Conservation (phyloP, 2,329 filamentous ascomycete genomes). For the Sporothrix euskadiensis region DNA sequence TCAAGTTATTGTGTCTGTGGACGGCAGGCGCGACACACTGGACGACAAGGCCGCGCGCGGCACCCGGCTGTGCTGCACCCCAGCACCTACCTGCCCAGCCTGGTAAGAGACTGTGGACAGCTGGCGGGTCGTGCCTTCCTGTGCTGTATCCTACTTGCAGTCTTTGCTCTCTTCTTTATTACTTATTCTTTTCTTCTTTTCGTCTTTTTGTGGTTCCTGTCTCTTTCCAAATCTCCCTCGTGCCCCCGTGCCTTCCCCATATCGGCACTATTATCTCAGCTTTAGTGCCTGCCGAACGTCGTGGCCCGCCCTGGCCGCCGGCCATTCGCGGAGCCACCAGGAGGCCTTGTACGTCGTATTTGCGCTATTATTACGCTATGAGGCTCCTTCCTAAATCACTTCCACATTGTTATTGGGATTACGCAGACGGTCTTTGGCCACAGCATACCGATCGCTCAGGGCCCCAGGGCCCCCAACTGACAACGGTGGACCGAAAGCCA, state of each 20-base stretch:
- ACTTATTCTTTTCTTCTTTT: too few species aligned
- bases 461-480: neutral
- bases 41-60: neutral
- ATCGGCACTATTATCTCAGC: neutral
- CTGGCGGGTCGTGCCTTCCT: constrained; percentile 1
- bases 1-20: neutral
- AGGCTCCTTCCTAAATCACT: neutral
- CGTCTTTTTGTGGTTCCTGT: too few species aligned
- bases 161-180: neutral
- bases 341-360: constrained; percentile 5
- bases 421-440: neutral
- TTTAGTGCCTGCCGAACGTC: neutral
- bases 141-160: neutral
- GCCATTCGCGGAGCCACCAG: neutral
- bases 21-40: neutral
- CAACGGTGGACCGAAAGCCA: neutral
- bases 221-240: neutral
- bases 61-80: neutral
- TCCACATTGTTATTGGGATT: neutral
- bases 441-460: neutral
- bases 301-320: neutral
- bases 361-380: neutral
- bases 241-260: neutral
- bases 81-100: constrained; percentile 12
- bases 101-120: neutral